Conservation (phyloP, 225 moss, liverwort and hornwort genomes). For the Lunularia cruciata region DNA sequence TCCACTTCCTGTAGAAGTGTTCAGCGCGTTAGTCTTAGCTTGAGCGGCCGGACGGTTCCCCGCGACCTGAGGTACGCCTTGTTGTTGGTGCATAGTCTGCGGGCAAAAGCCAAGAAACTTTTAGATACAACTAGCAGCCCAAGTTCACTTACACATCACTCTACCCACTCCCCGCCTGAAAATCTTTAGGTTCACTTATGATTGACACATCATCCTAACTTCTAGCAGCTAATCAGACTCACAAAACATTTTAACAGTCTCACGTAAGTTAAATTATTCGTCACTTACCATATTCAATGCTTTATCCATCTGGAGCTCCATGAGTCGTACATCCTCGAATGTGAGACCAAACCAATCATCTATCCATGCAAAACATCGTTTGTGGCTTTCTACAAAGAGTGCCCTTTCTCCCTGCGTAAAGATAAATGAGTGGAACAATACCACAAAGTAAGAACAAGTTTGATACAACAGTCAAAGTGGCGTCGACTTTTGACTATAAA, state of each 20-base stretch:
- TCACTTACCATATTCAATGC: constrained; percentile 55
- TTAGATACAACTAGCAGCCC: no score
- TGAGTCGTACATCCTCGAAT: constrained; percentile 67
- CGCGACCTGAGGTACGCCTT: constrained; percentile 10
- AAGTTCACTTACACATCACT: no score
- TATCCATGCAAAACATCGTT: constrained; percentile 82
- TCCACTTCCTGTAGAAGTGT: constrained; percentile 18
- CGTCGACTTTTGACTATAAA: no score
- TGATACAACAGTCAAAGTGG: no score
- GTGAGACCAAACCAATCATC: constrained; percentile 90
- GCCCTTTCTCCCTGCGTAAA: constrained; percentile 71
- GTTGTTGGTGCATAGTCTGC: constrained; percentile 36
- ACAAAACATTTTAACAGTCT: no score
- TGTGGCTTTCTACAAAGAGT: constrained; percentile 81
- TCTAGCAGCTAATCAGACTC: no score
- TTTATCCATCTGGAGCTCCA: constrained; percentile 69
- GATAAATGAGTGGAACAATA: no score
- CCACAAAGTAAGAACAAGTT: no score
- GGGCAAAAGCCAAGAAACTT: neutral
- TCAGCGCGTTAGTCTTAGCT: constrained; percentile 13
- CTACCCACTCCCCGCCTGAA: no score
- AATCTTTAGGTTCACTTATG: no score
- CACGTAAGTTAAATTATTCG: no score
- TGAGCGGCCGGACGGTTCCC: neutral
- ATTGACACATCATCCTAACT: no score